Percentiles rank a stretch among this genome's conserved stretches.
Conservation (phyloP, 371 early-diverging fungal species). For the Thermomucor indicae-seudaticae region DNA sequence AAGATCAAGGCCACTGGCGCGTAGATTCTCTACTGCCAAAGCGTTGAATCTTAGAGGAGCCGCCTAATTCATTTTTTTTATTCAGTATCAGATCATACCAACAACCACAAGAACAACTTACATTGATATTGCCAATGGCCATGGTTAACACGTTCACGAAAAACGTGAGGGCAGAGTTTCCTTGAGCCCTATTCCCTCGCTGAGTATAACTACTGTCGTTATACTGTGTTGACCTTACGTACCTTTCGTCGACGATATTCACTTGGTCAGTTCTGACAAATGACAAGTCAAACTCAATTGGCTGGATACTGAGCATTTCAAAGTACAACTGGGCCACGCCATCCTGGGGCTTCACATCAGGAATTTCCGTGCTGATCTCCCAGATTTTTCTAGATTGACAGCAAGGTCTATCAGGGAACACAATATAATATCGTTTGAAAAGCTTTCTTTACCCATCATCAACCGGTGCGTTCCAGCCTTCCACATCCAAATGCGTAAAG, state of each 20-base stretch:
- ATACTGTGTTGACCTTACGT: background rate
- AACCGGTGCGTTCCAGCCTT: conserved; percentile 44
- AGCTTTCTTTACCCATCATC: conserved; percentile 11
- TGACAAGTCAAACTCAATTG: conserved; percentile 90
- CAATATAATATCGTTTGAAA: background rate
- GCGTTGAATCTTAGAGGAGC: conserved; percentile 92
- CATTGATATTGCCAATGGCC: conserved; percentile 95
- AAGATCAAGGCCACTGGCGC: conserved; percentile 73
- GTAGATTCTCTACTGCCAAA: conserved; percentile 85
- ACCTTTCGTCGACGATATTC: conserved; percentile 53
- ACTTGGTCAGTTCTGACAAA: conserved; percentile 84
- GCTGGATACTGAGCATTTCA: conserved; percentile 92
- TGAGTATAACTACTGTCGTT: background rate
- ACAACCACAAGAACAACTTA: conserved; percentile 24
- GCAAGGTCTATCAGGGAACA: background rate
- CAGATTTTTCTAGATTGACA: conserved; percentile 30
- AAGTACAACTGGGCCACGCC: conserved; percentile 83
- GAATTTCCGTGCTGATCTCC: conserved; percentile 60
- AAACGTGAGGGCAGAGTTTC: conserved; percentile 45
- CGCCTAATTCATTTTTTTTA: conserved; percentile 40
- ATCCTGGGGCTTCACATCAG: conserved; percentile 65
- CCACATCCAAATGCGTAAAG: conserved; percentile 72
- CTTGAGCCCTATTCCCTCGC: conserved; percentile 1
- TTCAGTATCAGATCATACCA: too few relatives aligned
- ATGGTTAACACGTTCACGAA: conserved; percentile 90